Base-by-base conservation (phyloP, 2,329 filamentous ascomycete species). In the Neoscytalidium dimidiatum region DNA sequence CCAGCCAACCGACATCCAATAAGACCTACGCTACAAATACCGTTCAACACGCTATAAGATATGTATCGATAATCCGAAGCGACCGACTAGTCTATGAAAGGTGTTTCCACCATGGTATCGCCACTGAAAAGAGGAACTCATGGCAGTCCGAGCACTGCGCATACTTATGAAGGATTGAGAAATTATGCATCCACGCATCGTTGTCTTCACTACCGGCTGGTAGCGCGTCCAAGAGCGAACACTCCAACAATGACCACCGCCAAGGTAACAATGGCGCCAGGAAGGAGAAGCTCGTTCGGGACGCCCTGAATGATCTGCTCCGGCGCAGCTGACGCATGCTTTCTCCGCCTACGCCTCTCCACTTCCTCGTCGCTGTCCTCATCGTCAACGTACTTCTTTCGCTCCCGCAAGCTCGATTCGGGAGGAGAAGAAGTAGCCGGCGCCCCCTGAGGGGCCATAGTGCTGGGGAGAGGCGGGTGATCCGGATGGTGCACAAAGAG, bases 401-500 rank as follows among this genome's bases (percentile, higher is more conserved):
- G 80, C 62, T 81, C 78, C 65, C 81, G 79, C 26, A 79, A 68
- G 6, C 73, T 69, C 48, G 83, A 83, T 67, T 85, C 83, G 3
- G 84, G 80, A 14, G 85, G 84, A 17, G 86, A 85, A 0, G 79
- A 76, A 4, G 82, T 79, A 67, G 82, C 83, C 17, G 80, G 72
- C 17, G 83, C 73, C 3, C 79, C 79, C 66, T 86, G 83, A 41
- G 87, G 86, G 43, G 89, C 84, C 11, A 88, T 78, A 0, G 87
- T 85, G 1, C 85, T 82, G 9, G 88, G 82, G n/a, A 93, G 85
- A 0, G 94, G 91, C n/a, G 94, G 88, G 79, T 95, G 90, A 68
- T 93, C 88, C 0, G 94, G 94, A 72, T 99, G 91, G 76, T 99
- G 95, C 13, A 98, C 94, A 72, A 97, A 98, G 17, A 99, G 85